phyloP scores from a whole-genome alignment of 768 basidiomycete species.

The Leucocoprinus leucothites region DNA sequence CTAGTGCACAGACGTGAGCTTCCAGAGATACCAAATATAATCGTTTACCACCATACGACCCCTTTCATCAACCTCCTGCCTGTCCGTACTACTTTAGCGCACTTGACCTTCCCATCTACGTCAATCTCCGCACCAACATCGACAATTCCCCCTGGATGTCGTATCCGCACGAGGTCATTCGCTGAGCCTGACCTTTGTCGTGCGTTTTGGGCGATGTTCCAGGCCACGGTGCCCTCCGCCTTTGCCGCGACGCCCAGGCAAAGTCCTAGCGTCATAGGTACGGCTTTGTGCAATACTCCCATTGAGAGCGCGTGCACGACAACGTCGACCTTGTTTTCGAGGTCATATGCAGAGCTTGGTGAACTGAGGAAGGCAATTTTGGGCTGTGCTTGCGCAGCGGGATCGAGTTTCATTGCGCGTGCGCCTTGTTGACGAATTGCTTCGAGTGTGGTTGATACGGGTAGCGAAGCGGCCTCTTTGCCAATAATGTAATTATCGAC shows the following conservation, averaged over 20 bases:
- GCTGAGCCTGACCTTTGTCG: conserved; percentile 16
- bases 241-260: conserved; percentile 65
- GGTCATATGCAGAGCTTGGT: conserved; percentile 21
- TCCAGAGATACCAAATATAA: neutral
- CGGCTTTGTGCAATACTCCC: conserved; percentile 68
- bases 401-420: conserved; percentile 60
- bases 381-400: conserved; percentile 61
- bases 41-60: conserved; percentile 59
- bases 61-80: conserved; percentile 73
- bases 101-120: conserved; percentile 42
- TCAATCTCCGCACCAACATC: conserved; percentile 61
- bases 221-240: conserved; percentile 51
- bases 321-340: conserved; percentile 40
- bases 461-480: conserved; percentile 20
- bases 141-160: conserved; percentile 65
- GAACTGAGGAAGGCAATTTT: conserved; percentile 60
- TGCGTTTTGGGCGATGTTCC: conserved; percentile 40
- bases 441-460: conserved; percentile 40
- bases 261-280: conserved; percentile 71
- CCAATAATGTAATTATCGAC: conserved; percentile 35
- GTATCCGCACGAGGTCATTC: conserved; percentile 42
- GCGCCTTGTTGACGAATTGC: conserved; percentile 54
- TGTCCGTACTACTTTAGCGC: conserved; percentile 64
- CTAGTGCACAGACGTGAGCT: neutral
- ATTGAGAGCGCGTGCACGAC: conserved; percentile 62